phyloP scores from a whole-genome alignment of 1,284 basidiomycete genomes.

The Heterobasidion irregulare region DNA sequence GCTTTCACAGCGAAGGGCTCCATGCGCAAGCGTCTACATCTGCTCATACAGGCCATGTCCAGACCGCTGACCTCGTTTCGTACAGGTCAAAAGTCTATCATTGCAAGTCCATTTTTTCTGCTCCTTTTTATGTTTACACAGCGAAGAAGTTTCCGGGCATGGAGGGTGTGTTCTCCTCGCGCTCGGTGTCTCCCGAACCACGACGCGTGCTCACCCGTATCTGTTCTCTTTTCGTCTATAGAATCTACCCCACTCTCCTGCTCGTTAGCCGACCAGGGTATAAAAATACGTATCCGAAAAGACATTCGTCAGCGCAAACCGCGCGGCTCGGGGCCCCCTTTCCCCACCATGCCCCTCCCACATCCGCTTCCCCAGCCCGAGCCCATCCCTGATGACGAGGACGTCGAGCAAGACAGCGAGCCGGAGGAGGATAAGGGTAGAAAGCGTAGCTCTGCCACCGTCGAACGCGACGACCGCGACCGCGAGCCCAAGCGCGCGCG shows the following conservation, averaged over 20 bases:
- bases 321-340: conserved; percentile 7
- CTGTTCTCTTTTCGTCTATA: conserved; percentile 18
- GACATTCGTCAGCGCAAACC: conserved; percentile 75
- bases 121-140: conserved; percentile 85
- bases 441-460: conserved; percentile 12
- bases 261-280: conserved; percentile 84
- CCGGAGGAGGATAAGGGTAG: conserved; percentile 15
- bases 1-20: background rate
- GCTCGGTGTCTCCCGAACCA: background rate
- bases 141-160: conserved; percentile 94
- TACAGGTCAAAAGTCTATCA: conserved; percentile 73
- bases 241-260: conserved; percentile 85
- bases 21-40: background rate
- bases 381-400: conserved; percentile 23
- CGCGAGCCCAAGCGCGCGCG: conserved; percentile 27
- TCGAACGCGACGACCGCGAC: conserved; percentile 14
- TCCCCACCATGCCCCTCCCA: conserved; percentile 8
- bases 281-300: conserved; percentile 88
- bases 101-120: conserved; percentile 83
- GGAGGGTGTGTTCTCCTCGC: conserved; percentile 53
- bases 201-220: conserved; percentile 5
- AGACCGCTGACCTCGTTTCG: background rate
- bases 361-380: conserved; percentile 22
- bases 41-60: background rate
- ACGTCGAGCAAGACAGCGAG: background rate